phyloP scores from a whole-genome alignment of 1,139 yeast species.

The Eremothecium coryli region DNA sequence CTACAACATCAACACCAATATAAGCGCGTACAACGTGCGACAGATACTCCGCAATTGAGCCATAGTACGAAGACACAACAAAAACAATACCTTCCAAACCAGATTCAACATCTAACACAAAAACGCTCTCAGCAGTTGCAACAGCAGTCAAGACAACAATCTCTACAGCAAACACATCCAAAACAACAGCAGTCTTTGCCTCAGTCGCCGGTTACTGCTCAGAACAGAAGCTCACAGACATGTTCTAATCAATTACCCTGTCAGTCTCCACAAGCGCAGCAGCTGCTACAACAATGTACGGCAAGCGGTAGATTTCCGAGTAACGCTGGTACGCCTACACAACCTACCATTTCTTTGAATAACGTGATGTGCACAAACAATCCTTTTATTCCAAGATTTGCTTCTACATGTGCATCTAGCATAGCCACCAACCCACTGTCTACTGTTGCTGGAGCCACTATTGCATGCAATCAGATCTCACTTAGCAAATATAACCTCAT shows the following conservation, averaged over 20 bases:
- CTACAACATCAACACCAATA: background rate
- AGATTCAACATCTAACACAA: background rate
- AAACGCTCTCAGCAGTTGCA: conserved; percentile 24
- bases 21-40: background rate
- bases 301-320: no score
- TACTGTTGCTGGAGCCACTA: conserved; percentile 2
- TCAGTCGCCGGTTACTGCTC: background rate
- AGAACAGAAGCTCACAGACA: background rate
- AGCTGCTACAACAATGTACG: background rate
- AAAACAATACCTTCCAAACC: background rate
- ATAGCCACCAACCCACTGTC: background rate
- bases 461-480: conserved; percentile 6
- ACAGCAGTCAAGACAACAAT: background rate
- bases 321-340: conserved; percentile 15
- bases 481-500: conserved; percentile 5
- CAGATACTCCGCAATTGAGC: conserved; percentile 4
- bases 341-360: conserved; percentile 21
- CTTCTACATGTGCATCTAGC: conserved; percentile 1
- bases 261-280: background rate
- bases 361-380: conserved; percentile 16
- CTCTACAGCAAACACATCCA: background rate
- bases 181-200: background rate
- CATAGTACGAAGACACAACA: conserved; percentile 6
- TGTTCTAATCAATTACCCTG: background rate
- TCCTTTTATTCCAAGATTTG: conserved; percentile 12